Conservation (phyloP, 305 asterid species). For the Fraxinus nigra region DNA sequence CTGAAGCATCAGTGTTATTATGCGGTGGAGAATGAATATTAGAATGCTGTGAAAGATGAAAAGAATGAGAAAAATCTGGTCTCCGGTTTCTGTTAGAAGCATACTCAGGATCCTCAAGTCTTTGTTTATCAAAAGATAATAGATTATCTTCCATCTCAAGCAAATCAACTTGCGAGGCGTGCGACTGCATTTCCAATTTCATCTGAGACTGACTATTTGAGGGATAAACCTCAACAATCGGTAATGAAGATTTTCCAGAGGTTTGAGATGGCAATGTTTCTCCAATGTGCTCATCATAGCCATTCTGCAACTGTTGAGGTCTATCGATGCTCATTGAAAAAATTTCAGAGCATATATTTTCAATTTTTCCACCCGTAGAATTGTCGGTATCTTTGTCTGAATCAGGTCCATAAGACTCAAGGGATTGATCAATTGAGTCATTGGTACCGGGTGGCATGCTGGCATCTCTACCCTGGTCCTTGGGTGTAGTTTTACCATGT, state of each 20-base stretch:
- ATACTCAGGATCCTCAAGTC: constrained; percentile 63
- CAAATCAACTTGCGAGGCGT: constrained; percentile 23
- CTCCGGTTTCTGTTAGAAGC: constrained; percentile 32
- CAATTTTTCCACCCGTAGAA: constrained; percentile 28
- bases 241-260: constrained; percentile 32
- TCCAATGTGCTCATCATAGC: constrained; percentile 31
- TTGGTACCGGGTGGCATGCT: constrained; percentile 25
- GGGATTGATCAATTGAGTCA: constrained; percentile 31
- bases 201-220: constrained; percentile 31
- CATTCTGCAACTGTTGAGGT: constrained; percentile 32
- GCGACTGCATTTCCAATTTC: constrained; percentile 32
- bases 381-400: constrained; percentile 33
- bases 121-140: constrained; percentile 55
- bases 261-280: constrained; percentile 34
- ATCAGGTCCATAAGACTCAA: constrained; percentile 34
- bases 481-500: constrained; percentile 30
- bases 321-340: constrained; percentile 47
- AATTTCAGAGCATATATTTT: constrained; percentile 41
- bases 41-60: constrained; percentile 33
- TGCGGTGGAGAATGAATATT: constrained; percentile 28
- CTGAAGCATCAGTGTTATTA: constrained; percentile 30
- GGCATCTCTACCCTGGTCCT: constrained; percentile 25
- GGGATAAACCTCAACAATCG: constrained; percentile 24
- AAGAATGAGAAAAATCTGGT: constrained; percentile 38
- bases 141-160: constrained; percentile 52